These are phyloP conservation scores for Macrocybe gigantea DNA, from an alignment of 768 basidiomycete species.

Conservation along the genomic window DNA sequence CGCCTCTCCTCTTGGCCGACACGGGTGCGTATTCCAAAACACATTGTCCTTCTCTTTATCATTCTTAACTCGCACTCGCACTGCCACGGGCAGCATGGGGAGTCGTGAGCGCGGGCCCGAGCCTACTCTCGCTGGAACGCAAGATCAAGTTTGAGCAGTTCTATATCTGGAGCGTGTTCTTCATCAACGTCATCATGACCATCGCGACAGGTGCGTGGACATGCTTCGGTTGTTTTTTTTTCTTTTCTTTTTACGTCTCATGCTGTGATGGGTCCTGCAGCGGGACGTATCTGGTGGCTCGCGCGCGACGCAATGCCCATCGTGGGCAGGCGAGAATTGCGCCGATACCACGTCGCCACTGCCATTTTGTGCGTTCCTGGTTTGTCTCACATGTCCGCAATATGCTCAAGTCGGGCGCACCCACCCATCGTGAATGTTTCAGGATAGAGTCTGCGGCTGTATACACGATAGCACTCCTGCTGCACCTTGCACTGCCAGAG, in stretches of 20 bases:
- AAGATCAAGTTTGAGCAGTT: conserved; percentile 4
- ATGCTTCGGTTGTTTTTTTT: neutral
- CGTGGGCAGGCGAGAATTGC: conserved; percentile 1
- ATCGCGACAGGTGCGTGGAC: conserved; percentile 14
- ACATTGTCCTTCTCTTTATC: neutral
- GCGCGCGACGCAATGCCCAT: conserved; percentile 6
- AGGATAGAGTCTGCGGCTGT: conserved; percentile 22
- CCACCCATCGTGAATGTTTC: too few relatives aligned
- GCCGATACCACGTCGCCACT: conserved; percentile 8
- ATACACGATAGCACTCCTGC: conserved; percentile 18
- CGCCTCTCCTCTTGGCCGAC: conserved; percentile 22
- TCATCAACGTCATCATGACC: conserved; percentile 17
- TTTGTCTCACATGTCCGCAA: neutral
- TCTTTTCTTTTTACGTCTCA: neutral
- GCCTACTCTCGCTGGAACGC: neutral
- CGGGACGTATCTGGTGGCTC: conserved; percentile 16
- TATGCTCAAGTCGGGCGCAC: neutral
- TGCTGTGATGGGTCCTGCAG: conserved; percentile 1
- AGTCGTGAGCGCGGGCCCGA: conserved; percentile 6
- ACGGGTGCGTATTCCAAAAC: conserved; percentile 19
- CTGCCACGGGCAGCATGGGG: conserved; percentile 13
- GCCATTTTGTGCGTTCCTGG: conserved; percentile 9
- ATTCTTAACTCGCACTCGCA: neutral
- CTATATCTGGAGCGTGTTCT: conserved; percentile 20
- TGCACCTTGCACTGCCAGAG: conserved; percentile 9